Conservation (phyloP, 202 grass and related monocot genomes). For the Eragrostis tef region DNA sequence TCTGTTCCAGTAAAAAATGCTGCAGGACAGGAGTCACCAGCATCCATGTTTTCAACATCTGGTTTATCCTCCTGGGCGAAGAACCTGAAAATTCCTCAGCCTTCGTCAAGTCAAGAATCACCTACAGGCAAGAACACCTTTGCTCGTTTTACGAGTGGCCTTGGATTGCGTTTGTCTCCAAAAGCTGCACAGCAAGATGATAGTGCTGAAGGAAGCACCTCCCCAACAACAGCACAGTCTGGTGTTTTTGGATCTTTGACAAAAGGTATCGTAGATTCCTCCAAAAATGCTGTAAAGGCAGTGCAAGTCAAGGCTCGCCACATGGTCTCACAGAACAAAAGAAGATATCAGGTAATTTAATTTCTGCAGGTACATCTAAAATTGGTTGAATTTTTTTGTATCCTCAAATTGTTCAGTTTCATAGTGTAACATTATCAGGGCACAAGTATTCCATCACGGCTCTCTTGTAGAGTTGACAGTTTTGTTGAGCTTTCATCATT, state of each 20-base stretch:
- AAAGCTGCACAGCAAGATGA: slow-evolving; percentile 65
- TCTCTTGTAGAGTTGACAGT: slow-evolving; percentile 16
- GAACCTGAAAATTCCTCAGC: slow-evolving; percentile 86
- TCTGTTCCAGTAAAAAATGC: slow-evolving; percentile 50
- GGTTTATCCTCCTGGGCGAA: slow-evolving; percentile 92
- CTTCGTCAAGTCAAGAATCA: slow-evolving; percentile 63
- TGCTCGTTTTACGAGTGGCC: slow-evolving; percentile 76
- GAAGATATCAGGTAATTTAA: slow-evolving; percentile 82
- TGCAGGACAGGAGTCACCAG: slow-evolving; percentile 47
- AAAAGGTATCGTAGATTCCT: slow-evolving; percentile 88
- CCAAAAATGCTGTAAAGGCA: slow-evolving; percentile 93
- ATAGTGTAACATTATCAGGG: slow-evolving; percentile 29
- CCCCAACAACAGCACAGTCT: slow-evolving; percentile 56
- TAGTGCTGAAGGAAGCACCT: slow-evolving; percentile 57
- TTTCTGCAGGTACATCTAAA: slow-evolving; percentile 5
- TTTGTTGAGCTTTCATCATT: neutral
- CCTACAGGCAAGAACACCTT: slow-evolving; percentile 82
- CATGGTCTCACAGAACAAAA: slow-evolving; percentile 98
- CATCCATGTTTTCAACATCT: slow-evolving; percentile 73
- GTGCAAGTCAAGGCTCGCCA: slow-evolving; percentile 98
- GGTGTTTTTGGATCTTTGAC: slow-evolving; percentile 89
- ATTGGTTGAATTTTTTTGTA: neutral
- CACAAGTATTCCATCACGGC: slow-evolving; percentile 5
- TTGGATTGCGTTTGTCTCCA: slow-evolving; percentile 75
- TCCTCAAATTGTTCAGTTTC: slow-evolving; percentile 20